Evolutionary conservation across 106 monocot genomes (phyloP), one percentile per base, ranked within the genome.

Genomic region (Platanthera zijinensis): DNA sequence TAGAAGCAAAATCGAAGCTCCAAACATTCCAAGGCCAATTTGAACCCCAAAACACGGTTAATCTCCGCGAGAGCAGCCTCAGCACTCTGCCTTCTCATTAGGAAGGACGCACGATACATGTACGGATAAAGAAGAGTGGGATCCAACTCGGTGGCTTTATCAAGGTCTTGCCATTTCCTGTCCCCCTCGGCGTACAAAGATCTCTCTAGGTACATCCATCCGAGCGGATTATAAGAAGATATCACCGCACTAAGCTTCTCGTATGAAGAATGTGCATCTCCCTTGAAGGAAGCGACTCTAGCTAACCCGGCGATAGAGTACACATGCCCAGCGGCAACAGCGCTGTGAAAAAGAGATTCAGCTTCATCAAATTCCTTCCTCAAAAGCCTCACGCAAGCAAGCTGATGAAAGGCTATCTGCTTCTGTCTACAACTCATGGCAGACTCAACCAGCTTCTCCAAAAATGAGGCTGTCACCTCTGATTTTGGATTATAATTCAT

Each of bases 161-260:
- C 69, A 62, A 99, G 92, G 72, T 99, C 94, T 74, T 84, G 92
- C 82, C 78, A 86, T 72, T 78, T 90, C 8, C 69, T 78, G 22
- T 87, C 84, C 50, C 88, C 88, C 39, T 99, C 92, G 69, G 77
- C 50, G 72, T 88, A 99, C 61, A 99, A 75, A 66, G 91, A 87
- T 74, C 99, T 83, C 79, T 99, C 99, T 73, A 89, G 89, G 75
- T 90, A 90, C 94, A 99, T 99, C 99, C 99, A 99, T 7, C 99
- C 99, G 61, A 90, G 89, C 11, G 87, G 86, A 10, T 51, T 67
- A 79, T 56, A 78, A 3, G 92, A 84, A 50, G 94, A 90, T 61
- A 99, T 88, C 39, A 99, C 78, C 14, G 86, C 80, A 75, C 79
- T 94, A 4, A 99, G 86, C 77, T 80, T 90, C 72, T 99, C 84